A percentile compares a stretch with the other conserved stretches of the same genome.
Conservation (phyloP, 1,139 yeast species). For the Taiozyma sp. region DNA sequence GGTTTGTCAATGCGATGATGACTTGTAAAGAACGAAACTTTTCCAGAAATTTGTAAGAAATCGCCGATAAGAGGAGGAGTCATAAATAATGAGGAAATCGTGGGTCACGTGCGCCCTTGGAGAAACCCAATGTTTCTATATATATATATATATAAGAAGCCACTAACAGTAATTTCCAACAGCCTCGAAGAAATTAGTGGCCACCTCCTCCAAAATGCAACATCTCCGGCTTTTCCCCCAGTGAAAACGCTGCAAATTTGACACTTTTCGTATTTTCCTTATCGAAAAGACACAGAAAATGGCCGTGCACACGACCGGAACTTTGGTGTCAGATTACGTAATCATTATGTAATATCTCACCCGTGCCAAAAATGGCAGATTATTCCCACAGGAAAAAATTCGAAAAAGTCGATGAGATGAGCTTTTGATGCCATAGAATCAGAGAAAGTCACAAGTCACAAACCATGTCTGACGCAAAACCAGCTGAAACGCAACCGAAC, state of each 20-base stretch:
- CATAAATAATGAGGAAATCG: background rate
- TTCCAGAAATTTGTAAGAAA: background rate
- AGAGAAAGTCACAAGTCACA: too few species aligned
- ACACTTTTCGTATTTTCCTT: background rate
- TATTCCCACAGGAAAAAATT: too few species aligned
- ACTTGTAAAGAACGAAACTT: background rate
- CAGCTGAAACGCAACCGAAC: constrained; percentile 3
- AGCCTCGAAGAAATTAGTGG: too few species aligned
- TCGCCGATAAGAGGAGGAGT: background rate
- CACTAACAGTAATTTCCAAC: too few species aligned
- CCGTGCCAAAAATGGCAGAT: too few species aligned
- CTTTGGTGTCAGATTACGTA: background rate
- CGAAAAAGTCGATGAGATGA: constrained; percentile 1
- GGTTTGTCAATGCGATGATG: background rate
- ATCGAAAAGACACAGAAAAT: background rate
- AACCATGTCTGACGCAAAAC: background rate
- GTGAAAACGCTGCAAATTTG: background rate
- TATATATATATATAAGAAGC: too few species aligned
- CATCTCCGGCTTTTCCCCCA: too few species aligned
- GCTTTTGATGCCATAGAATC: background rate
- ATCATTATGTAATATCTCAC: too few species aligned
- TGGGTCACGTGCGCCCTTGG: background rate
- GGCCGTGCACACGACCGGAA: background rate
- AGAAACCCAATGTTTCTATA: background rate
- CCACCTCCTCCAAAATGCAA: too few species aligned